Evolutionary conservation across 202 grass and related monocot genomes (phyloP), one percentile per base, ranked within the genome.

Genomic region (Schoenoplectus triqueter): DNA sequence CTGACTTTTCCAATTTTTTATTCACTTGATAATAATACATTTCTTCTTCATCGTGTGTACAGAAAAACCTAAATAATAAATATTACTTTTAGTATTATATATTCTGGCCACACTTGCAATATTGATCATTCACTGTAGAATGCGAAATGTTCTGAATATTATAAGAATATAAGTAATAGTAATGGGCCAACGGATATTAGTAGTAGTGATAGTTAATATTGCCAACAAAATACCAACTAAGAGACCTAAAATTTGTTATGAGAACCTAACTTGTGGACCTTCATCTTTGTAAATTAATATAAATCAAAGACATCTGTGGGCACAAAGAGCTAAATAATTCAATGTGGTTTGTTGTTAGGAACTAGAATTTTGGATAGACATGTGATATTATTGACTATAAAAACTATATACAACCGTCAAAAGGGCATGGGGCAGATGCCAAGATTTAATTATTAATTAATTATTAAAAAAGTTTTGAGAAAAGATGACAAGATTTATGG

Each of bases 331-430:
- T 66, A 44, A 6, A 75, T 18, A 78, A 78, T 52, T 78, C 22
- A 41, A 41, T 2, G 59, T 66, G 41, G 79, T 82, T 82, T 48
- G 79, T 82, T 82, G 61, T 82, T 51, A 48, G 79, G 60, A 81
- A 20, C 39, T 21, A 66, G 22, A 81, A 66, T 14, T 81, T 65
- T 81, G 78, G 59, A 66, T 66, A 64, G 57, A 64, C 56, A 66
- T 49, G 19, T 60, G 78, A 66, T 42, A 81, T 81, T 65, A 62
- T 17, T 18, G 50, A 1, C 50, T 17, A 50, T 62, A 39, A 46
- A 47, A 80, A 80, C 4, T 50, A 64, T 81, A 51, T 31, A 18
- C 1, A 49, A 11, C 49, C 49, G 17, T 75, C 2, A 54, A 54
- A 54, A 54, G 10, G 49, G 7, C 18, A 74, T 54, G 47, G 19